A percentile compares a stretch with the other conserved stretches of the same genome.
phyloP scores from a whole-genome alignment of 495 filamentous ascomycete species.

The Penicillium cosmopolitanum region DNA sequence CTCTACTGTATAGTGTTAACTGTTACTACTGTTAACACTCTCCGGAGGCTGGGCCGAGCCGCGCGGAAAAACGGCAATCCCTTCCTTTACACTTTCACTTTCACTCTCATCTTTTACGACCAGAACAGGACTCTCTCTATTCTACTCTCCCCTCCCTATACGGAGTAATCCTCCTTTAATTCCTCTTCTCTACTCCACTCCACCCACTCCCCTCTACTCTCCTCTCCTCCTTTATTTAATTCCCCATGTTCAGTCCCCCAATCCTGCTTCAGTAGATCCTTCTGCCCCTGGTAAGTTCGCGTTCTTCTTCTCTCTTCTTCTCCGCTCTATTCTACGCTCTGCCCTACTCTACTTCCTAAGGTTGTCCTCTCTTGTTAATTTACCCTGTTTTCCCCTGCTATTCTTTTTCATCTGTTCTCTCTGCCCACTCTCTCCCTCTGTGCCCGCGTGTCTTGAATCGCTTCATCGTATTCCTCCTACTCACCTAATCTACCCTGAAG shows the following conservation, averaged over 20 bases:
- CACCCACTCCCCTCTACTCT: neutral
- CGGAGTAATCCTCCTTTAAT: neutral
- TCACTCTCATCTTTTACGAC: neutral
- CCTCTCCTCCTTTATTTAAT: neutral
- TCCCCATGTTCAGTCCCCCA: neutral
- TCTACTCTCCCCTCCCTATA: too few species aligned
- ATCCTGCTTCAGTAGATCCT: slow-evolving; percentile 2
- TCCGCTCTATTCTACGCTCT: slow-evolving; percentile 1
- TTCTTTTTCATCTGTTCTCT: neutral
- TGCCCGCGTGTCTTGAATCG: neutral
- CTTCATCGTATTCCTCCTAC: slow-evolving; percentile 10
- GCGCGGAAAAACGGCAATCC: slow-evolving; percentile 6
- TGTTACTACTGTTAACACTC: too few species aligned
- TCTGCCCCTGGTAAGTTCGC: slow-evolving; percentile 1
- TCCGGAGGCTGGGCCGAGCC: neutral
- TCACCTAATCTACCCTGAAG: slow-evolving; percentile 1
- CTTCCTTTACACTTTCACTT: neutral
- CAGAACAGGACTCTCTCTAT: neutral
- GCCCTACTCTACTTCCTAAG: neutral
- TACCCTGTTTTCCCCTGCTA: neutral
- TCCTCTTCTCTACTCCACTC: neutral
- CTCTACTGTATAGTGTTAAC: too few species aligned
- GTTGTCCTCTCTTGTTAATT: neutral
- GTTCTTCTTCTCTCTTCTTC: slow-evolving; percentile 10
- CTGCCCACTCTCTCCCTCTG: too few species aligned